phyloP scores from a whole-genome alignment of 192 early-diverging fungal species.

The Kickxella alabastrina region DNA sequence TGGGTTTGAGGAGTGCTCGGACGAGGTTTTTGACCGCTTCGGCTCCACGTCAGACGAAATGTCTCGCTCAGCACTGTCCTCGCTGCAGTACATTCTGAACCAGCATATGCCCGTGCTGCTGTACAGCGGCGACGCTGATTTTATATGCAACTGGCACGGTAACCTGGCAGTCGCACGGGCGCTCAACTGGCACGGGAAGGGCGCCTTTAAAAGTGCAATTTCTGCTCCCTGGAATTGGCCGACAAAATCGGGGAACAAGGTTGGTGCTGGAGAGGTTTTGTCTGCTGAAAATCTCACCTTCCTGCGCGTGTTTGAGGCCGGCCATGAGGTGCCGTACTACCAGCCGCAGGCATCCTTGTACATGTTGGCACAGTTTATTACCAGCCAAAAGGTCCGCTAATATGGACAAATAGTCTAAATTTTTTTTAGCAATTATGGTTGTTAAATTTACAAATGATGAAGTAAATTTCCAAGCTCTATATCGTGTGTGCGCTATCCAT shows the following conservation, averaged over 20 bases:
- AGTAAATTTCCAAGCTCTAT: too few species aligned
- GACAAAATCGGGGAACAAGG: conserved; percentile 13
- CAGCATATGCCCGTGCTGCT: conserved; percentile 57
- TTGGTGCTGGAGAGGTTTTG: conserved; percentile 59
- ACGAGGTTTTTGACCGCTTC: conserved; percentile 43
- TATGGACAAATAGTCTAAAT: neutral
- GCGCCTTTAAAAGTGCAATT: conserved; percentile 12
- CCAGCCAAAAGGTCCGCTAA: conserved; percentile 16
- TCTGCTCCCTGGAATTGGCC: conserved; percentile 40
- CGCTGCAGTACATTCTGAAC: conserved; percentile 56
- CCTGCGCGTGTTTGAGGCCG: conserved; percentile 78
- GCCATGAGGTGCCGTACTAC: conserved; percentile 90
- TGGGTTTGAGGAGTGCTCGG: conserved; percentile 52
- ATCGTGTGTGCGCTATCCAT: too few species aligned
- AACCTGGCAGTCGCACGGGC: conserved; percentile 34
- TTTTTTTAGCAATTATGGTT: too few species aligned
- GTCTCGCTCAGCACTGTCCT: conserved; percentile 38
- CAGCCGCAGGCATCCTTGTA: conserved; percentile 78
- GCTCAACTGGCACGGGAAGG: conserved; percentile 51
- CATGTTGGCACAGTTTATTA: conserved; percentile 81
- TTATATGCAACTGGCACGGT: conserved; percentile 70
- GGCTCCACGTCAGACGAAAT: conserved; percentile 49
- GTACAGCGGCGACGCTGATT: conserved; percentile 81
- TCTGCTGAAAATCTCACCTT: conserved; percentile 69
- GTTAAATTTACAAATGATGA: too few species aligned